Percentiles rank a stretch among this genome's conserved stretches.
These are phyloP conservation scores for Penicillium frequentans DNA, from an alignment of 2,329 filamentous ascomycete species.

Conservation along the genomic window DNA sequence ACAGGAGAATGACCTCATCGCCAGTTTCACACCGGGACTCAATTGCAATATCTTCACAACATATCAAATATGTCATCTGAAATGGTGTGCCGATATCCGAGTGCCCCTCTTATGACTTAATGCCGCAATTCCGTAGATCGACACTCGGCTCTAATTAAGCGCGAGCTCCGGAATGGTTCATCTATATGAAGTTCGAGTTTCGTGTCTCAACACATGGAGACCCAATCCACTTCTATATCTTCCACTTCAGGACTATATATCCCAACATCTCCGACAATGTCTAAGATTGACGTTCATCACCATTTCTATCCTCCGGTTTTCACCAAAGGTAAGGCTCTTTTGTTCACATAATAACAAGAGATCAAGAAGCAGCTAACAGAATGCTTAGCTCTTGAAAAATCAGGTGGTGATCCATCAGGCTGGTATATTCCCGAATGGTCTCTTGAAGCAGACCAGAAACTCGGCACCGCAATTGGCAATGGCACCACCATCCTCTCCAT, in stretches of 20 bases:
- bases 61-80: no score
- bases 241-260: neutral
- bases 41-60: no score
- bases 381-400: conserved; percentile 1
- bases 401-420: conserved; percentile 9
- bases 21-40: no score
- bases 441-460: neutral
- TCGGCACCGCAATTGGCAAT: conserved; percentile 1
- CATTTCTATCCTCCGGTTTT: conserved; percentile 4
- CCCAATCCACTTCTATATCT: neutral
- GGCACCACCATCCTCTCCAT: conserved; percentile 12
- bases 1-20: no score
- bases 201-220: neutral
- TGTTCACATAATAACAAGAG: neutral
- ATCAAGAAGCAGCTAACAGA: neutral
- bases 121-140: no score
- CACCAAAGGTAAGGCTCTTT: neutral
- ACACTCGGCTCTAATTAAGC: no score
- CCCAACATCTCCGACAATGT: neutral
- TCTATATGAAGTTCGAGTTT: no score
- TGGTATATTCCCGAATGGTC: conserved; percentile 9
- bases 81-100: no score
- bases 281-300: conserved; percentile 6
- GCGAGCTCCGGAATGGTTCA: no score
- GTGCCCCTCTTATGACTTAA: no score